Percentiles rank a stretch among this genome's conserved stretches.
These are phyloP conservation scores for Venturia oleaginea DNA, from an alignment of 2,329 filamentous ascomycete genomes.

Conservation along the genomic window DNA sequence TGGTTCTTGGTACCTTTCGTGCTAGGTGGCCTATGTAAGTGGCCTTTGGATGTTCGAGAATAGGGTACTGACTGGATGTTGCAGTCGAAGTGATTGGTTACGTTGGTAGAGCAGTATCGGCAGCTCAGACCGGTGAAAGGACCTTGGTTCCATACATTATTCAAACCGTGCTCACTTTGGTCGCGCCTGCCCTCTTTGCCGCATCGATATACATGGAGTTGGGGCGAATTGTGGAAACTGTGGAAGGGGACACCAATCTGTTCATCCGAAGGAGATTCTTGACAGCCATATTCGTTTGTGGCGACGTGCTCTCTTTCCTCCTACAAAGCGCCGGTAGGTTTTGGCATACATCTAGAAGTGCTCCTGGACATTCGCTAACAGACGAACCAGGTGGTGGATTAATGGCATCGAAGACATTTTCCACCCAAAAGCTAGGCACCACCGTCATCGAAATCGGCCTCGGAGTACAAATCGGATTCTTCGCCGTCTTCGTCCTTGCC, in stretches of 20 bases:
- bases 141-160: slow-evolving; percentile 35
- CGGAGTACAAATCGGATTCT: slow-evolving; percentile 41
- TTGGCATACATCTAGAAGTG: background rate
- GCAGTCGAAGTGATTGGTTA: slow-evolving; percentile 46
- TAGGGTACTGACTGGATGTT: slow-evolving; percentile 16
- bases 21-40: slow-evolving; percentile 39
- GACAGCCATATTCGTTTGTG: slow-evolving; percentile 40
- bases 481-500: slow-evolving; percentile 38
- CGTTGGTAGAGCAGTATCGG: slow-evolving; percentile 38
- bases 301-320: slow-evolving; percentile 40
- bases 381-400: slow-evolving; percentile 33
- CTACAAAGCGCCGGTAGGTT: slow-evolving; percentile 30
- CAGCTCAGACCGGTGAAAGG: slow-evolving; percentile 31
- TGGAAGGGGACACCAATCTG: slow-evolving; percentile 33
- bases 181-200: slow-evolving; percentile 41
- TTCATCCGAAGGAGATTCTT: slow-evolving; percentile 36
- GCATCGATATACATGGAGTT: slow-evolving; percentile 43
- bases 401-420: slow-evolving; percentile 23
- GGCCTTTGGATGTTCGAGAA: slow-evolving; percentile 15
- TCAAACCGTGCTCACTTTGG: slow-evolving; percentile 37
- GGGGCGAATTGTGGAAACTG: slow-evolving; percentile 35
- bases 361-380: background rate
- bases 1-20: slow-evolving; percentile 43
- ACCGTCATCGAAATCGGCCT: slow-evolving; percentile 41
- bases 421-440: slow-evolving; percentile 27